phyloP scores from a whole-genome alignment of 169 alveolate species.

The Nephromyces sp. region DNA sequence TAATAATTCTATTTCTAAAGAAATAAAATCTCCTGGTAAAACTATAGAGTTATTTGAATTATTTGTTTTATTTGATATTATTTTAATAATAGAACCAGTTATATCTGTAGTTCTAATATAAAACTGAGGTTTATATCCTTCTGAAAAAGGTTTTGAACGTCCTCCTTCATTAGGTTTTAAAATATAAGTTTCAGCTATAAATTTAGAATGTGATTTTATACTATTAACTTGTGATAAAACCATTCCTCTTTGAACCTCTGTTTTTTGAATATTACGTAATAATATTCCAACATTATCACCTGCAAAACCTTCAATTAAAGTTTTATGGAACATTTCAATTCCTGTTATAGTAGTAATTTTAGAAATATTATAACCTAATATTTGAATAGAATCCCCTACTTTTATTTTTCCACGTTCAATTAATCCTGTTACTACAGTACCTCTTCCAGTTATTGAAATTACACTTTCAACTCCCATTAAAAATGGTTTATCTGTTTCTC shows the following conservation, averaged over 20 bases:
- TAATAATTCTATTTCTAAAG: too few relatives aligned
- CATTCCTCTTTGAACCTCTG: conserved; percentile 71
- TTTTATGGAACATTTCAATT: conserved; percentile 82
- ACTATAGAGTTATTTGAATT: too few relatives aligned
- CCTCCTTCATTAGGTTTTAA: conserved; percentile 87
- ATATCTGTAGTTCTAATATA: conserved; percentile 41
- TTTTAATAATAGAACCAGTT: too few relatives aligned
- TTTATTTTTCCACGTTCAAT: conserved; percentile 83
- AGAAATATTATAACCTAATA: conserved; percentile 62
- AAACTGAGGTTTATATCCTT: conserved; percentile 45
- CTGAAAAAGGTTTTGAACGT: conserved; percentile 55
- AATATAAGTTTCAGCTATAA: conserved; percentile 78
- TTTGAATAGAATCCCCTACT: conserved; percentile 77
- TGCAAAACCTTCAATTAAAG: conserved; percentile 80
- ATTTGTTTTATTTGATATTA: too few relatives aligned
- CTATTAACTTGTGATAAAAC: conserved; percentile 74
- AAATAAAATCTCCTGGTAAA: conserved; percentile 51
- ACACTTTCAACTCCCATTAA: conserved; percentile 43
- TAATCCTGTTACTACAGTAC: conserved; percentile 82
- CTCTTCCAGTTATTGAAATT: conserved; percentile 45
- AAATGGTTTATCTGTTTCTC: conserved; percentile 41
- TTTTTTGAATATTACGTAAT: conserved; percentile 62
- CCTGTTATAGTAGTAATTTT: conserved; percentile 50
- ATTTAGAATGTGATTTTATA: conserved; percentile 61
- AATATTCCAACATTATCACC: conserved; percentile 90